Evolutionary conservation across 495 filamentous ascomycete genomes (phyloP).

Genomic region (Aspergillus cristatus): DNA sequence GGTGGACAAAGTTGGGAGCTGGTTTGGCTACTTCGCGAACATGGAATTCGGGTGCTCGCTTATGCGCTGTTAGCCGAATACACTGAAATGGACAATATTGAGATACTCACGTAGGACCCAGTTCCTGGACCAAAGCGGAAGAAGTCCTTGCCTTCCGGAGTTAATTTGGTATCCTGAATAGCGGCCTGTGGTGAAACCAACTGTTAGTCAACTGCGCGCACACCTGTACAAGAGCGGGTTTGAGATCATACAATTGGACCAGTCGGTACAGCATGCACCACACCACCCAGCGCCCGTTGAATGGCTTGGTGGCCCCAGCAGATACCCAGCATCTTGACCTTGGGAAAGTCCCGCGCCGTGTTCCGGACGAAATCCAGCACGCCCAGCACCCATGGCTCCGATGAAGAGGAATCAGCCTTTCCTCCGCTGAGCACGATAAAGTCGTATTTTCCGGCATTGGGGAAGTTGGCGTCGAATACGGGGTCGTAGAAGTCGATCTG

Average conservation of each 20-base stretch:
- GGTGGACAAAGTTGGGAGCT: not conserved
- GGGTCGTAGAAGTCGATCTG: constrained; percentile 3
- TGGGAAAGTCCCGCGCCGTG: not conserved
- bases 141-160: constrained; percentile 1
- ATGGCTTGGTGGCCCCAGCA: constrained; percentile 3
- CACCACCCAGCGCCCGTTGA: constrained; percentile 1
- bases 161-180: constrained; percentile 3
- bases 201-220: no score
- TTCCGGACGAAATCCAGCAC: constrained; percentile 1
- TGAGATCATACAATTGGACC: constrained; percentile 3
- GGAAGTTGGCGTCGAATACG: not conserved
- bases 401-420: constrained; percentile 2
- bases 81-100: no score
- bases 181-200: constrained; percentile 1
- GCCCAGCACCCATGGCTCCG: constrained; percentile 2
- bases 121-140: not conserved
- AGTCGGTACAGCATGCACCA: not conserved
- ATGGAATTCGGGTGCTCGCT: constrained; percentile 3
- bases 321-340: constrained; percentile 3
- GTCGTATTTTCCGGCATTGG: not conserved
- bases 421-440: constrained; percentile 2
- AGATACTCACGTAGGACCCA: no score
- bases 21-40: constrained; percentile 4
- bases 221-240: not conserved
- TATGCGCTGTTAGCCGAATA: no score